Evolutionary conservation across 2,329 filamentous ascomycete genomes (phyloP), one percentile per base, ranked within the genome.

Genomic region (Verticillium isaacii): DNA sequence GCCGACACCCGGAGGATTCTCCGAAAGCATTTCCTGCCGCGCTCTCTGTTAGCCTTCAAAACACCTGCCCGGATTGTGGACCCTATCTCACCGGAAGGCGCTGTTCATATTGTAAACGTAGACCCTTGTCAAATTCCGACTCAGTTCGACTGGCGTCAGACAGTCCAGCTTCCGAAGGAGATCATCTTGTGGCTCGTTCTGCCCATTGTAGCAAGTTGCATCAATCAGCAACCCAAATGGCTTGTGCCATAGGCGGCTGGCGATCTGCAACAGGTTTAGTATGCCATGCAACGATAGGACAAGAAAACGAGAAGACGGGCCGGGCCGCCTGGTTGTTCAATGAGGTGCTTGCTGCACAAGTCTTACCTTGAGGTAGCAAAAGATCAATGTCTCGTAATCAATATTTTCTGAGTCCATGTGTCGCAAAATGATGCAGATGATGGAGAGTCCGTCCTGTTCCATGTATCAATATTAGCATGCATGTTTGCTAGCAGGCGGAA

Each of bases 21-120:
- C 5, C 88, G 81, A 68, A 90, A 85, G 67, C 86, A 89, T 78
- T 89, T 88, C 65, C 82, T 82, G 50, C 6, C 25, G 6, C 39
- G 17, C 9, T 25, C 14, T 19, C 2, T 19, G 56, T 65, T 17
- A 65, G 57, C 15, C 36, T 2, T 59, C 3, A 32, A 34, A 25
- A 19, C 23, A 34, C 5, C 32, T 9, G 32, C 17, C 12, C 50
- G n/a, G 23, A 8, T 61, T 37, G 69, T 50, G 63, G 8, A 50
- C 45, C 39, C 23, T 34, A 60, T 32, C 77, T 64, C 74, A 84
- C 82, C 84, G 82, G 71, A 88, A 89, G 12, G 86, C 83, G 68
- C 85, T 89, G 68, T 90, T 90, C 87, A 90, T 90, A 69, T 90
- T 90, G 73, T 90, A 90, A 17, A 90, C 80, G 66, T 90, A 90